Percentiles rank a stretch among this genome's conserved stretches.
Evolutionary conservation across 139 green algal genomes (phyloP).

Genomic region (Tetraselmis striata): DNA sequence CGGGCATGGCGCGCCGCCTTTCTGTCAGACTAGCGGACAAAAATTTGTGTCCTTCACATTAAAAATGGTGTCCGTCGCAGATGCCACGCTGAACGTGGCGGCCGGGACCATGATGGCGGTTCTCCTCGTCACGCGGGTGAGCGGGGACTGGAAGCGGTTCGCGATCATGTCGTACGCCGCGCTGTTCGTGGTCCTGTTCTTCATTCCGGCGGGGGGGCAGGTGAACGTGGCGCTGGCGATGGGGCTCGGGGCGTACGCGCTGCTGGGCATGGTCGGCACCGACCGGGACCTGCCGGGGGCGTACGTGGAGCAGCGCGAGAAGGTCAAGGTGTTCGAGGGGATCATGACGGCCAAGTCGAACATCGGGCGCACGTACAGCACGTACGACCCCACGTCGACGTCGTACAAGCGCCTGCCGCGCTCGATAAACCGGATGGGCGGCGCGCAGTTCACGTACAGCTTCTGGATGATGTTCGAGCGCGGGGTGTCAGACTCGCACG

Average conservation of each 20-base stretch:
- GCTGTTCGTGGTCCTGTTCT: not conserved
- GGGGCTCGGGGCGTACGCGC: not conserved
- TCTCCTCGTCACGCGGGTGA: not conserved
- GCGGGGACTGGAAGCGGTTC: not conserved
- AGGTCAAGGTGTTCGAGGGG: not conserved
- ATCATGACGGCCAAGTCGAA: not conserved
- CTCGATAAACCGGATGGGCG: not conserved
- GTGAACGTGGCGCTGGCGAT: not conserved
- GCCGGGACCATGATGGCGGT: not conserved
- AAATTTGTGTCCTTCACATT: too few relatives aligned
- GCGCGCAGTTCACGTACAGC: not conserved
- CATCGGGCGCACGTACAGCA: not conserved
- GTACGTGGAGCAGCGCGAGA: not conserved
- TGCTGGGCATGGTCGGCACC: not conserved
- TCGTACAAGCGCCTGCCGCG: not conserved
- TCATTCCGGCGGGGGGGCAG: not conserved
- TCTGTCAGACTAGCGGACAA: too few relatives aligned
- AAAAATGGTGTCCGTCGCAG: not conserved
- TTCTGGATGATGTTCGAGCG: not conserved
- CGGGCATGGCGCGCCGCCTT: too few relatives aligned
- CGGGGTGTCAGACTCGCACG: not conserved
- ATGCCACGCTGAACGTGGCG: not conserved
- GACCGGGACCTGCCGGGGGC: not conserved
- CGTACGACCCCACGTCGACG: not conserved
- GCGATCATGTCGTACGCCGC: not conserved